These are phyloP conservation scores for Aspergillus affinis DNA, from an alignment of 495 filamentous ascomycete species.

Conservation along the genomic window DNA sequence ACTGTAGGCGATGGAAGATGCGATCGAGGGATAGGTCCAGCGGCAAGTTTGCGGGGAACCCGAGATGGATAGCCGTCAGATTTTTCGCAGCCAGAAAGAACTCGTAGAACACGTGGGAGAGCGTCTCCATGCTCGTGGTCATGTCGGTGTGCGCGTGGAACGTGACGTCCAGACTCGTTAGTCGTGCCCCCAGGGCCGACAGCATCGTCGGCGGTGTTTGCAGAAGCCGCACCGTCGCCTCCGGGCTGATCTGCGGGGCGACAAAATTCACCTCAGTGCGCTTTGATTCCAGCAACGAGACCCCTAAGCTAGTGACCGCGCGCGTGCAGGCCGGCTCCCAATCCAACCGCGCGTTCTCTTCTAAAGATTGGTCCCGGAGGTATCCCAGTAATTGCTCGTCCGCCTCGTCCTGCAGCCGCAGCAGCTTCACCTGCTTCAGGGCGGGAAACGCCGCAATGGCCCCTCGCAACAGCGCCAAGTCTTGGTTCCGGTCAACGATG, in stretches of 20 bases:
- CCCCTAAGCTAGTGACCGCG: slow-evolving; percentile 56
- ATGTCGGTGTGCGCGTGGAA: slow-evolving; percentile 60
- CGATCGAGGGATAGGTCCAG: slow-evolving; percentile 56
- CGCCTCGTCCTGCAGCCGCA: slow-evolving; percentile 60
- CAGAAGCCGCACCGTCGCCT: slow-evolving; percentile 53
- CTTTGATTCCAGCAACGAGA: slow-evolving; percentile 54
- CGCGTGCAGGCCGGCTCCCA: slow-evolving; percentile 66
- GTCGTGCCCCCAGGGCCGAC: slow-evolving; percentile 50
- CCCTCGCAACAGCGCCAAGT: slow-evolving; percentile 45
- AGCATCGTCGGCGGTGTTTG: slow-evolving; percentile 47
- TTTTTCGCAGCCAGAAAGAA: slow-evolving; percentile 60
- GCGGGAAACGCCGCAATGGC: slow-evolving; percentile 58
- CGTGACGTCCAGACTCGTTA: slow-evolving; percentile 58
- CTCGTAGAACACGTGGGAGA: slow-evolving; percentile 54
- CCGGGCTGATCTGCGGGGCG: slow-evolving; percentile 63
- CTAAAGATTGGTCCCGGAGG: slow-evolving; percentile 28
- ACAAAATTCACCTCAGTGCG: slow-evolving; percentile 60
- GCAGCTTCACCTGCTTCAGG: slow-evolving; percentile 65
- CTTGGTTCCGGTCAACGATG: slow-evolving; percentile 28
- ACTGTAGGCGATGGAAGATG: slow-evolving; percentile 62
- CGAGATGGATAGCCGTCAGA: slow-evolving; percentile 64
- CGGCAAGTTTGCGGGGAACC: slow-evolving; percentile 58
- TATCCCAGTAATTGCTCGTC: slow-evolving; percentile 51
- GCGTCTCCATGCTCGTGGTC: slow-evolving; percentile 50
- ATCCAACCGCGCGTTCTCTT: slow-evolving; percentile 43